Percentiles rank a stretch among this genome's conserved stretches.
Conservation (phyloP, 805 yeast species). For the Starmera dryadoides region DNA sequence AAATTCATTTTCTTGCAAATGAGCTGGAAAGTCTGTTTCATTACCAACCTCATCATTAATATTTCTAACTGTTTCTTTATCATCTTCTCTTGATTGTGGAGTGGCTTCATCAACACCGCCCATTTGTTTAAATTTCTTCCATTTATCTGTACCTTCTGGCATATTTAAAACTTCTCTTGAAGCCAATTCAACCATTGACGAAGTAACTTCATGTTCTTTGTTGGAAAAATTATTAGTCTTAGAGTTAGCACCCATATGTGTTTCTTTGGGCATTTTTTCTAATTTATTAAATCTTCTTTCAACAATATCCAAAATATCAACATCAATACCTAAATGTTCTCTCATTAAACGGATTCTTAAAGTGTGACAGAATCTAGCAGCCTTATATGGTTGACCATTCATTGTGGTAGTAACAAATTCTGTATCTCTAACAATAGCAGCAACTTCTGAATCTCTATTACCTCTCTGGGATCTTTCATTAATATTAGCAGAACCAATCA, state of each 20-base stretch:
- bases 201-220: slow-evolving; percentile 29
- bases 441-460: slow-evolving; percentile 87
- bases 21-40: slow-evolving; percentile 20
- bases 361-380: slow-evolving; percentile 84
- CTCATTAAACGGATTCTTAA: slow-evolving; percentile 89
- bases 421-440: slow-evolving; percentile 80
- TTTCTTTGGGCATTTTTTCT: slow-evolving; percentile 25
- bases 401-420: slow-evolving; percentile 58
- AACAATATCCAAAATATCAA: slow-evolving; percentile 74
- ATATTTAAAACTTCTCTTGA: slow-evolving; percentile 56
- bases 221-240: slow-evolving; percentile 35
- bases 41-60: slow-evolving; percentile 14
- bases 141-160: slow-evolving; percentile 39
- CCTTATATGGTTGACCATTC: slow-evolving; percentile 78
- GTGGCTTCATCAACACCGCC: slow-evolving; percentile 5
- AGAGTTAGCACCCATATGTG: slow-evolving; percentile 19
- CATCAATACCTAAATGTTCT: slow-evolving; percentile 93
- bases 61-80: not conserved
- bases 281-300: slow-evolving; percentile 58
- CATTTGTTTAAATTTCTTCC: slow-evolving; percentile 23
- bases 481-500: slow-evolving; percentile 95
- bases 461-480: slow-evolving; percentile 97
- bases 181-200: slow-evolving; percentile 73
- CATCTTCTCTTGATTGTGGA: not conserved
- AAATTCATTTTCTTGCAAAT: slow-evolving; percentile 12